Base-by-base conservation (phyloP, 1,284 basidiomycete genomes). In the Lentinus polychrous region DNA sequence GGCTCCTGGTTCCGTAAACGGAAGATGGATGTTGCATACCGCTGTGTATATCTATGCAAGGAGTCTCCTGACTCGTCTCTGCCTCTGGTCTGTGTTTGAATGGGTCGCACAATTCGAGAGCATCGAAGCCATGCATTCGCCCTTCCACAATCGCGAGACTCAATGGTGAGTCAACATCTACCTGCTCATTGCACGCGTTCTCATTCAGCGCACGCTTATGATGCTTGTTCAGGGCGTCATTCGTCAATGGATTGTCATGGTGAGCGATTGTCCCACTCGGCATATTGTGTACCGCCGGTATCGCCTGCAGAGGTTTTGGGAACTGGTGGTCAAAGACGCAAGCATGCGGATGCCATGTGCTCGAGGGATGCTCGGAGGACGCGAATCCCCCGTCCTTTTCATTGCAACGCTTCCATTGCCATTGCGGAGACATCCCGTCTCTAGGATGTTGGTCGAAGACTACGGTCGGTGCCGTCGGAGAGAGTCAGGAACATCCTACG, bases 261-360 rank as follows among this genome's bases (percentile, higher is more conserved):
- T 37, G 45, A 46, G 24, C 27, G 27, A 27, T 20, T 40, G 17
- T 23, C 39, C 17, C 12, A 23, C 39, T 17, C 24, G n/a, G n/a
- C 42, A 15, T 31, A 31, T 23, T 15, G 35, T 39, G 10, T 34
- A 22, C 38, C 32, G 20, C 27, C 15, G 12, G 15, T 23, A 23
- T 46, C 36, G 20, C 36, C 39, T 23, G 27, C 4, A 8, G 6
- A 40, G 12, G 15, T 15, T 18, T 38, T 12, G 37, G 37, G 15
- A 38, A 40, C 12, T 40, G 5, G 20, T 14, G 20, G n/a, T 14
- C 22, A 14, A 22, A 40, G 6, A 14, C 27, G 27, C 4, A 23
- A 17, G 17, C 39, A 48, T 43, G 45, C 32, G 49, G 23, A 18
- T 24, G 11, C 49, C 49, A 50, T 43, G 49, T 43, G 49, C 24